These are phyloP conservation scores for Pseudocercospora cruenta DNA, from an alignment of 2,329 filamentous ascomycete genomes.

Conservation along the genomic window DNA sequence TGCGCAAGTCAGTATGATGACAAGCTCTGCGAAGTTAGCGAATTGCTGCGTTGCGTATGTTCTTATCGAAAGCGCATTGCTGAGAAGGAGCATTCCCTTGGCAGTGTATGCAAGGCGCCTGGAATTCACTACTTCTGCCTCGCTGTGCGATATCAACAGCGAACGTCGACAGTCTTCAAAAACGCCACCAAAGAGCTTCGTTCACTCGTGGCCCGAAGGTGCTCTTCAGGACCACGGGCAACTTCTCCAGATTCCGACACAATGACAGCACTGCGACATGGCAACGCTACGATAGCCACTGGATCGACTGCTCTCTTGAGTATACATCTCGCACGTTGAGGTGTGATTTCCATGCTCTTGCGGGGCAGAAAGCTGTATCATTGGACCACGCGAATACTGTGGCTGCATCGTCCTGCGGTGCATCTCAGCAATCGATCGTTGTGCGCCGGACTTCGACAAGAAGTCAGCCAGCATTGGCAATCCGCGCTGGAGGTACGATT, in stretches of 20 bases:
- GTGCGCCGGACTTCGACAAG: background rate
- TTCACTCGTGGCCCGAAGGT: background rate
- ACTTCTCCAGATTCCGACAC: background rate
- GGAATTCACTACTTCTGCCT: background rate
- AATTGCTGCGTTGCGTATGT: background rate
- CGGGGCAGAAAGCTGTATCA: background rate
- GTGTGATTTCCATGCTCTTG: background rate
- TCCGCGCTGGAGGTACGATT: background rate
- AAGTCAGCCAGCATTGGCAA: background rate
- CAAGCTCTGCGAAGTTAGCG: background rate
- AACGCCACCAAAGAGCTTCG: background rate
- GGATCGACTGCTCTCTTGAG: background rate
- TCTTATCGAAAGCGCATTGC: background rate
- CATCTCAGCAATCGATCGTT: background rate
- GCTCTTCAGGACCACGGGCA: background rate
- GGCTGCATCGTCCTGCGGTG: background rate
- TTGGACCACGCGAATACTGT: background rate
- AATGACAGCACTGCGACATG: background rate
- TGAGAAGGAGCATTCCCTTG: background rate
- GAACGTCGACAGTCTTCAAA: background rate
- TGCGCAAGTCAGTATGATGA: background rate
- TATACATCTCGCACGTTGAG: background rate
- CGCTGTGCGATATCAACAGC: background rate
- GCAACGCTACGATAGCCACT: too few relatives aligned
- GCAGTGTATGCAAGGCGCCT: background rate